These are phyloP conservation scores for Ramaria rubella DNA, from an alignment of 768 basidiomycete species.

Conservation along the genomic window DNA sequence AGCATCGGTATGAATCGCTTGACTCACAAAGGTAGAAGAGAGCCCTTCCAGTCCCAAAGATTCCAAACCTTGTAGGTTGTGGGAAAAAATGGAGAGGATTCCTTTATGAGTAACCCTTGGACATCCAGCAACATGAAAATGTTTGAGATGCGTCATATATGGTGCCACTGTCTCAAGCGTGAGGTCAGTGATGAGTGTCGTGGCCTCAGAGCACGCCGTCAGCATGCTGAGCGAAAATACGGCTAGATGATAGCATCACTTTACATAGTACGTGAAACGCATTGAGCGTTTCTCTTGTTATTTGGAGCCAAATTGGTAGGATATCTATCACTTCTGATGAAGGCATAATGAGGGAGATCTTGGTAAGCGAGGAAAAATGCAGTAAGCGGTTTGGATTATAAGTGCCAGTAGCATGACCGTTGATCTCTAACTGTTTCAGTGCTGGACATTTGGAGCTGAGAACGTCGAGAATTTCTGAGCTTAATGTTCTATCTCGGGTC, in stretches of 20 bases:
- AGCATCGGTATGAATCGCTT: slow-evolving; percentile 16
- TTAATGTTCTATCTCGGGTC: slow-evolving; percentile 75
- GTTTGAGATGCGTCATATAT: slow-evolving; percentile 43
- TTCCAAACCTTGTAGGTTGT: slow-evolving; percentile 40
- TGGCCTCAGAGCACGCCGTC: slow-evolving; percentile 35
- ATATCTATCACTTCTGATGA: slow-evolving; percentile 44
- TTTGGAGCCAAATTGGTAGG: slow-evolving; percentile 44
- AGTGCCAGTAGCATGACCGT: slow-evolving; percentile 50
- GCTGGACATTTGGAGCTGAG: slow-evolving; percentile 33
- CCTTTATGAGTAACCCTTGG: slow-evolving; percentile 59
- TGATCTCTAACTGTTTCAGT: slow-evolving; percentile 60
- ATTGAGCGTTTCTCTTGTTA: slow-evolving; percentile 40
- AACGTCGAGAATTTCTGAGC: slow-evolving; percentile 49
- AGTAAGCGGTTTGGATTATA: slow-evolving; percentile 49
- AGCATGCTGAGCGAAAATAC: not conserved
- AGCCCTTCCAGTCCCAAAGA: slow-evolving; percentile 57
- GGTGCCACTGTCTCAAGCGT: slow-evolving; percentile 46
- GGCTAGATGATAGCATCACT: slow-evolving; percentile 33
- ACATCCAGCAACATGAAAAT: slow-evolving; percentile 61
- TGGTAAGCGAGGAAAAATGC: slow-evolving; percentile 44
- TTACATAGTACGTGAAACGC: slow-evolving; percentile 66
- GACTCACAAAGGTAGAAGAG: slow-evolving; percentile 53
- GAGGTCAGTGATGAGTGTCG: slow-evolving; percentile 51
- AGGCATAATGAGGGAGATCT: slow-evolving; percentile 72
- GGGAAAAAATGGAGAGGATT: slow-evolving; percentile 42